phyloP scores from a whole-genome alignment of 306 rosid genomes.

The Arachis hypogaea region DNA sequence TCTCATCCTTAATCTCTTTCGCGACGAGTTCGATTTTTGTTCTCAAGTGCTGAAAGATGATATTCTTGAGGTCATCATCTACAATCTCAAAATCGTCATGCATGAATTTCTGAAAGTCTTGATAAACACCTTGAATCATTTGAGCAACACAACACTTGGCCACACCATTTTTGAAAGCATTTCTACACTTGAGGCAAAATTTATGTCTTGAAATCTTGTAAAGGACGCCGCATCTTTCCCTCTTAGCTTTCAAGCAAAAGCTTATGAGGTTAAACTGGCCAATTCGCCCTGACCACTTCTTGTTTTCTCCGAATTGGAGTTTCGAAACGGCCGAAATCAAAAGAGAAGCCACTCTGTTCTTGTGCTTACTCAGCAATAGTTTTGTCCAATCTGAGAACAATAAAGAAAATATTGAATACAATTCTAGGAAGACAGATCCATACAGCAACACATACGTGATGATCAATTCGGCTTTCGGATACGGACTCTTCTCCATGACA shows the following conservation, averaged over 20 bases:
- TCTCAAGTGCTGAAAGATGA: slow-evolving; percentile 21
- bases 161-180: background rate
- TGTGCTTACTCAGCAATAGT: slow-evolving; percentile 39
- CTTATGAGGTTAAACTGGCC: slow-evolving; percentile 40
- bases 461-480: slow-evolving; percentile 20
- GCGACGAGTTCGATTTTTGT: background rate
- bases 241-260: slow-evolving; percentile 17
- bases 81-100: background rate
- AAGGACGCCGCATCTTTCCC: background rate
- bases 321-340: background rate
- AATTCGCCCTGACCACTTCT: slow-evolving; percentile 39
- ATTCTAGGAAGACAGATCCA: slow-evolving; percentile 45
- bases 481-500: background rate
- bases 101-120: background rate
- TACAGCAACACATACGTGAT: slow-evolving; percentile 38
- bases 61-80: background rate
- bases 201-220: background rate
- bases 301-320: background rate
- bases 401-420: background rate
- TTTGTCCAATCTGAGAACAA: slow-evolving; percentile 44
- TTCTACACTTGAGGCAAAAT: background rate
- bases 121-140: background rate
- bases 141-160: background rate
- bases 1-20: background rate
- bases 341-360: background rate